Percentiles rank a stretch among this genome's conserved stretches.
These are phyloP conservation scores for Boletus nobilissimus DNA, from an alignment of 1,284 basidiomycete species.

Conservation along the genomic window DNA sequence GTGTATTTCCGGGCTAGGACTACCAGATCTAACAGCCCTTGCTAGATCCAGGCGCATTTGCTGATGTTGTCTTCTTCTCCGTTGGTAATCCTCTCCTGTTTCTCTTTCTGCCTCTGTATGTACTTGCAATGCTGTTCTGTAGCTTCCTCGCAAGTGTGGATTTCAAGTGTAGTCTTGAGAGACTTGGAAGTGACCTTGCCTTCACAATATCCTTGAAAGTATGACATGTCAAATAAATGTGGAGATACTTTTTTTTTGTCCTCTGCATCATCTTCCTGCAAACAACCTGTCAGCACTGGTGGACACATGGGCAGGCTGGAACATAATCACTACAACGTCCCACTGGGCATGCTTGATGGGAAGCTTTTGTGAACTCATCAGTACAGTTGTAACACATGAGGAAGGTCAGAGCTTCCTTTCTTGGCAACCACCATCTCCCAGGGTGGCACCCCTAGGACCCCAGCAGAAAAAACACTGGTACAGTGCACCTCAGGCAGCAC, in stretches of 20 bases:
- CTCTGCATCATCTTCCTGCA: constrained; percentile 33
- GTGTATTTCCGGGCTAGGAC: too few species aligned
- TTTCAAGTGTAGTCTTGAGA: constrained; percentile 28
- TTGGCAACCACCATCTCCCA: too few species aligned
- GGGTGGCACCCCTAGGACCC: too few species aligned
- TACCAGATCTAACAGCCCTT: too few species aligned
- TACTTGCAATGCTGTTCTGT: too few species aligned
- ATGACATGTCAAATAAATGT: constrained; percentile 38
- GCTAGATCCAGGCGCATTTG: too few species aligned
- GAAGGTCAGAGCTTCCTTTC: too few species aligned
- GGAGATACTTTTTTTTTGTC: constrained; percentile 35
- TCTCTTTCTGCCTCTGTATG: constrained; percentile 27
- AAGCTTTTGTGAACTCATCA: constrained; percentile 29
- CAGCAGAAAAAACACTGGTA: too few species aligned
- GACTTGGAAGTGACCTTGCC: constrained; percentile 33
- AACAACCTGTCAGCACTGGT: background rate
- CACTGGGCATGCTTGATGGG: constrained; percentile 35
- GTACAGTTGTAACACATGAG: background rate
- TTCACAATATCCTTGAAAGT: constrained; percentile 38
- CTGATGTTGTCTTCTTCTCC: constrained; percentile 24
- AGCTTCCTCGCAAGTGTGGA: constrained; percentile 37
- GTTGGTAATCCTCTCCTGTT: constrained; percentile 15
- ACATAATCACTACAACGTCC: constrained; percentile 14
- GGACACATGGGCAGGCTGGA: background rate
- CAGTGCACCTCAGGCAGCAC: too few species aligned